Evolutionary conservation across 805 yeast species (phyloP), one percentile per base, ranked within the genome.

Genomic region (Candida jianshihensis): DNA sequence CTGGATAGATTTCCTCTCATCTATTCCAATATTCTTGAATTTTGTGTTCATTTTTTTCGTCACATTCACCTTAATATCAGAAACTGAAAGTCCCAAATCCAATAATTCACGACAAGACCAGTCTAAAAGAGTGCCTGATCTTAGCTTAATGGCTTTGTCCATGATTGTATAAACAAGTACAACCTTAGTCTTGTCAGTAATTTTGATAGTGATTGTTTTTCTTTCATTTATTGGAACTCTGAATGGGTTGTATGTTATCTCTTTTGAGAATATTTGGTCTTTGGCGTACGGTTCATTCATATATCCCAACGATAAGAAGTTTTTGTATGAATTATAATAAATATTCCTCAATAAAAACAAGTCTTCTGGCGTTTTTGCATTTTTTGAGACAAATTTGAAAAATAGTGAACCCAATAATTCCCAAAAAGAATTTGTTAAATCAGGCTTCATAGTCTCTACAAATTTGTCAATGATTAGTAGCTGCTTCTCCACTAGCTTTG

Each of bases 91-190:
- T 2, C 55, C 55, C 8, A 48, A 28, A 12, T 43, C 43, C 1
- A 24, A 22, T 5, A 50, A 36, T 30, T 47, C 50, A 16, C 36
- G 7, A 29, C 36, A 26, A 9, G 43, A 39, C 55, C 55, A 50
- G 3, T 39, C 38, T 16, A 43, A 36, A 3, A 42, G 27, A 0
- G 34, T 7, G 5, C 22, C 20, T 34, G 39, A 30, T 20, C 24
- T 27, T 4, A 22, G 15, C 14, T 20, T 35, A 30, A 36, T 31
- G 4, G 53, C 50, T 30, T 38, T 30, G 20, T 45, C 49, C 31
- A 47, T 18, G 18, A 50, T 47, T 5, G 53, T 48, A 34, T 47
- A 43, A 9, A 49, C 36, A 4, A 47, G 40, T 11, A 41, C 30
- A 2, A 40, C 14, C 21, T 37, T 44, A 5, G 46, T 37, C 10